A percentile compares a stretch with the other conserved stretches of the same genome.
These are phyloP conservation scores for Fusarium incarnatum DNA, from an alignment of 2,329 filamentous ascomycete species.

Conservation along the genomic window DNA sequence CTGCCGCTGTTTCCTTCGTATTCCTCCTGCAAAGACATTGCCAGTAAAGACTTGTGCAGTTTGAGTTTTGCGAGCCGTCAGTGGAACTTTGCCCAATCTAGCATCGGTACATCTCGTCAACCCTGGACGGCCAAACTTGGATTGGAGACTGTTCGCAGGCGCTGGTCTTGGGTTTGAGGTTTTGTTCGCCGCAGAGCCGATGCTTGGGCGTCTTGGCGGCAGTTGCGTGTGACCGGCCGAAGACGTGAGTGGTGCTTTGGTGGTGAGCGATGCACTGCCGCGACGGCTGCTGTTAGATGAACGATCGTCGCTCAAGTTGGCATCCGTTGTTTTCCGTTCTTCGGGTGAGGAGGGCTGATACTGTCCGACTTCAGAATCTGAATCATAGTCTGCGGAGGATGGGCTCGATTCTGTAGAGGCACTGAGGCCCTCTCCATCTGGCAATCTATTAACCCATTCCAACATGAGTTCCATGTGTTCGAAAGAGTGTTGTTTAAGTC, in stretches of 20 bases:
- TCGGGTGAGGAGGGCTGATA: background rate
- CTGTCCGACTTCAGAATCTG: conserved; percentile 4
- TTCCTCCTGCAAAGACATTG: conserved; percentile 63
- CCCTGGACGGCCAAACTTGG: conserved; percentile 21
- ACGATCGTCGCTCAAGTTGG: conserved; percentile 7
- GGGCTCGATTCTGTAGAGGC: conserved; percentile 9
- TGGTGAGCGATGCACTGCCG: conserved; percentile 7
- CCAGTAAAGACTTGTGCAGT: conserved; percentile 13
- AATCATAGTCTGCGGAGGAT: conserved; percentile 5
- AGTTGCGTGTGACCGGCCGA: conserved; percentile 3
- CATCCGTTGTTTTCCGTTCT: conserved; percentile 3
- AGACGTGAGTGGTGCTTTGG: conserved; percentile 1
- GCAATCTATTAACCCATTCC: conserved; percentile 28
- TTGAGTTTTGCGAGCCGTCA: conserved; percentile 25
- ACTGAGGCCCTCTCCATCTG: conserved; percentile 15
- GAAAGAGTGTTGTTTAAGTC: conserved; percentile 47
- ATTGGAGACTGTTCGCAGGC: conserved; percentile 7
- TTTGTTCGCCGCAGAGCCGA: background rate
- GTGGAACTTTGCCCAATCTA: conserved; percentile 7
- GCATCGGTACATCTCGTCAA: conserved; percentile 6
- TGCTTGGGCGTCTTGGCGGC: conserved; percentile 4
- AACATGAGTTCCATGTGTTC: conserved; percentile 39
- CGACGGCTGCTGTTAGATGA: conserved; percentile 8
- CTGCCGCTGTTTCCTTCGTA: conserved; percentile 50
- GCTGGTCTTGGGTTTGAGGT: conserved; percentile 8